These are phyloP conservation scores for Haplosporangium sp. DNA, from an alignment of 371 early-diverging fungal species.

Conservation along the genomic window DNA sequence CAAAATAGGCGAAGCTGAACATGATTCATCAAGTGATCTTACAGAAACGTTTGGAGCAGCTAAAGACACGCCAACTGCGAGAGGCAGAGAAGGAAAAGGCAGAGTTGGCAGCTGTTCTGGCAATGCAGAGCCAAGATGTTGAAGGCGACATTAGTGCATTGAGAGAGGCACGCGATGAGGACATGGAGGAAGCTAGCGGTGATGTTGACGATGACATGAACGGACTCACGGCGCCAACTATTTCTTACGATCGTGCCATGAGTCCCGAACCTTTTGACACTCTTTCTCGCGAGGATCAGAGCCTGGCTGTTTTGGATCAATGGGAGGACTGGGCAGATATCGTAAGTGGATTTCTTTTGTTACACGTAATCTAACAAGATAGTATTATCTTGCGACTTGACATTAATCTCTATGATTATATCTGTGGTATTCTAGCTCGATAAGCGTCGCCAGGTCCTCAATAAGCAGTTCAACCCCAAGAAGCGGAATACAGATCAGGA, in stretches of 20 bases:
- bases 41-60: conserved; percentile 75
- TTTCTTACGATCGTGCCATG: conserved; percentile 72
- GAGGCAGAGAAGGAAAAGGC: conserved; percentile 78
- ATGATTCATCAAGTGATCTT: conserved; percentile 82
- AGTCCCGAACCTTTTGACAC: conserved; percentile 69
- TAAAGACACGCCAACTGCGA: conserved; percentile 69
- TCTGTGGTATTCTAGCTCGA: conserved; percentile 66
- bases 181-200: conserved; percentile 59
- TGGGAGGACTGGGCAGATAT: conserved; percentile 69
- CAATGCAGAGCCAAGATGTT: conserved; percentile 63
- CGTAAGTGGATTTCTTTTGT: too few relatives aligned
- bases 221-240: conserved; percentile 16
- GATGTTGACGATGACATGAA: conserved; percentile 56
- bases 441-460: conserved; percentile 66
- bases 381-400: too few relatives aligned
- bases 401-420: neutral
- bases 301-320: conserved; percentile 69
- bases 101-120: conserved; percentile 69
- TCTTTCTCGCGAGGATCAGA: conserved; percentile 66
- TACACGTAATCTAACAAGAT: too few relatives aligned
- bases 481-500: conserved; percentile 40
- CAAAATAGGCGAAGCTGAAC: conserved; percentile 65
- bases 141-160: conserved; percentile 50
- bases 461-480: conserved; percentile 68
- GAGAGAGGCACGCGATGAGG: conserved; percentile 11